Percentiles rank a stretch among this genome's conserved stretches.
These are phyloP conservation scores for Neonectria hederae DNA, from an alignment of 2,329 filamentous ascomycete species.

Conservation along the genomic window DNA sequence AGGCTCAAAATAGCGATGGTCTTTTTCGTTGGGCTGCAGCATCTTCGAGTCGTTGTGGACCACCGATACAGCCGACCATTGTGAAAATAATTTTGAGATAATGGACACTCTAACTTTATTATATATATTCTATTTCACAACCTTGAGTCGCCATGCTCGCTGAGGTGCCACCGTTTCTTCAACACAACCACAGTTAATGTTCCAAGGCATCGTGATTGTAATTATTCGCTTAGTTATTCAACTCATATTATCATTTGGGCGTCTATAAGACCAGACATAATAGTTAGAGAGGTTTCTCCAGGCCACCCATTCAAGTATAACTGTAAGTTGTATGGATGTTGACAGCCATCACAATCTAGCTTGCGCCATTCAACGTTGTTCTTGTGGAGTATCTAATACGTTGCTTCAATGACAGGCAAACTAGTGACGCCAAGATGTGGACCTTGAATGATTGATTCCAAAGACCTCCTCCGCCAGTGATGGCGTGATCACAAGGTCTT, in stretches of 20 bases:
- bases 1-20: too few species aligned
- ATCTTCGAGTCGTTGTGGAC: too few species aligned
- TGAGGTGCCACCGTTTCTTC: too few species aligned
- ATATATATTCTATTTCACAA: too few species aligned
- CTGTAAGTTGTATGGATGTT: neutral
- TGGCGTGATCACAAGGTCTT: neutral
- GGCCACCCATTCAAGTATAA: neutral
- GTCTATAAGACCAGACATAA: neutral
- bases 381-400: neutral
- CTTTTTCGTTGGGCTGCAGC: too few species aligned
- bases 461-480: neutral
- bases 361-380: neutral
- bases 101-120: too few species aligned
- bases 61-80: too few species aligned
- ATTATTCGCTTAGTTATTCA: too few species aligned
- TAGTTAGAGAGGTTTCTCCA: neutral
- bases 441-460: neutral
- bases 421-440: neutral
- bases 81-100: too few species aligned
- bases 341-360: neutral
- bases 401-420: neutral
- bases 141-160: too few species aligned
- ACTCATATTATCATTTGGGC: neutral
- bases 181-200: too few species aligned
- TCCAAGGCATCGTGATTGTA: too few species aligned